These are phyloP conservation scores for Podaxis sp. DNA, from an alignment of 768 basidiomycete genomes.

Conservation along the genomic window DNA sequence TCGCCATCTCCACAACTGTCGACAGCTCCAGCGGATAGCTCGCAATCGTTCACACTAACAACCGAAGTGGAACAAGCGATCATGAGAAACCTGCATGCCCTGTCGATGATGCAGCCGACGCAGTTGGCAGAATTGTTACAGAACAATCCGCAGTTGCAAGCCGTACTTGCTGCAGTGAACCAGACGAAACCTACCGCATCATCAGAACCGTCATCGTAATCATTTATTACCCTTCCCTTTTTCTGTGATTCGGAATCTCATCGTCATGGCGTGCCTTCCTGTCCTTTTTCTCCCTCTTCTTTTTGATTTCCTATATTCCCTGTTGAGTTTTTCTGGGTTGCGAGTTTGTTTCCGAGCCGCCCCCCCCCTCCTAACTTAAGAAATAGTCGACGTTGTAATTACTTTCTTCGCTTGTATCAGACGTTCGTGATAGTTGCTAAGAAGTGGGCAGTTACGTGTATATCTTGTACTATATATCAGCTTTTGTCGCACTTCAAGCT, in stretches of 20 bases:
- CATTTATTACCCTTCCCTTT: background rate
- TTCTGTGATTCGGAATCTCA: background rate
- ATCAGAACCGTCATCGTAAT: background rate
- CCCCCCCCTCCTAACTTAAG: background rate
- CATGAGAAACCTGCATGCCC: slow-evolving; percentile 25
- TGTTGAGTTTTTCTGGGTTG: background rate
- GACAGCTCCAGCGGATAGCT: slow-evolving; percentile 2
- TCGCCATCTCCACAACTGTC: background rate
- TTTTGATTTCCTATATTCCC: background rate
- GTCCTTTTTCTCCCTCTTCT: background rate
- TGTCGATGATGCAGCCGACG: slow-evolving; percentile 34
- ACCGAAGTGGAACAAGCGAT: slow-evolving; percentile 17
- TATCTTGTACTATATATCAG: background rate
- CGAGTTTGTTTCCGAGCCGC: background rate
- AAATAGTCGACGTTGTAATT: background rate
- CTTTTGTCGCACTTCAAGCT: background rate
- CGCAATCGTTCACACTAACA: slow-evolving; percentile 17
- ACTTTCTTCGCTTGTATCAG: background rate
- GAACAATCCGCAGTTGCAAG: slow-evolving; percentile 38
- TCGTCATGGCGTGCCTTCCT: background rate
- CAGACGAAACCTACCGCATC: background rate
- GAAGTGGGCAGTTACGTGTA: background rate
- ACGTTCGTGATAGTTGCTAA: background rate
- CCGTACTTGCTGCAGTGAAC: slow-evolving; percentile 9
- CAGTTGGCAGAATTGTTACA: slow-evolving; percentile 38